Percentiles rank a stretch among this genome's conserved stretches.
Conservation (phyloP, 2,329 filamentous ascomycete genomes). For the Aspergillus tubingensis region DNA sequence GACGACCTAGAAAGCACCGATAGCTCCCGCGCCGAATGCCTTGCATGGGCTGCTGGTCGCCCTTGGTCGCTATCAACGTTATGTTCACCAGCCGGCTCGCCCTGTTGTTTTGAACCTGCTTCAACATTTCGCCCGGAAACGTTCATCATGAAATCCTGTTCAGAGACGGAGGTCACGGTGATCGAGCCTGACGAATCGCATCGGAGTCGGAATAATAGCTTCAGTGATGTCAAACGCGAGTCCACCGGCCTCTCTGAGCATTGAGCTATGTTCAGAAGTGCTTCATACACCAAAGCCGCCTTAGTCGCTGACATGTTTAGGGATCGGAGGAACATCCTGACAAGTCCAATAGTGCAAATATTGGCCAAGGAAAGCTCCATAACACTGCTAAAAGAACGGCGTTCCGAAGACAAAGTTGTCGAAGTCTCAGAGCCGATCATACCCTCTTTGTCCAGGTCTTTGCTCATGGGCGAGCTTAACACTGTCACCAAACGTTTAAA, state of each 20-base stretch:
- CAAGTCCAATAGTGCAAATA: slow-evolving; percentile 69
- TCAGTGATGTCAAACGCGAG: slow-evolving; percentile 73
- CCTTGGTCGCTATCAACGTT: slow-evolving; percentile 40
- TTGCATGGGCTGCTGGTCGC: slow-evolving; percentile 28
- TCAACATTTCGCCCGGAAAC: slow-evolving; percentile 67
- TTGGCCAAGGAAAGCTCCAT: slow-evolving; percentile 51
- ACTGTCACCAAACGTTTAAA: slow-evolving; percentile 38
- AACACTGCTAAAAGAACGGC: slow-evolving; percentile 33
- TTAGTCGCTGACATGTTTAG: slow-evolving; percentile 69
- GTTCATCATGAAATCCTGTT: slow-evolving; percentile 72
- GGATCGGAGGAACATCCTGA: slow-evolving; percentile 73
- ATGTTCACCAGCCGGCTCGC: slow-evolving; percentile 44
- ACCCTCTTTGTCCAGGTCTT: slow-evolving; percentile 35
- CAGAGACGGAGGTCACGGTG: slow-evolving; percentile 68
- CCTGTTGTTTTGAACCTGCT: slow-evolving; percentile 47
- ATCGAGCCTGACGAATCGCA: slow-evolving; percentile 79
- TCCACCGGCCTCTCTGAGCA: slow-evolving; percentile 64
- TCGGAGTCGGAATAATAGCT: slow-evolving; percentile 76
- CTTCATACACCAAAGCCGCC: slow-evolving; percentile 62
- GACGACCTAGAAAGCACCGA: slow-evolving; percentile 34
- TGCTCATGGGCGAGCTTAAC: slow-evolving; percentile 39
- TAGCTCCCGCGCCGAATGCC: slow-evolving; percentile 35
- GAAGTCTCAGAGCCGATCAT: slow-evolving; percentile 45
- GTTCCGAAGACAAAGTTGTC: slow-evolving; percentile 28
- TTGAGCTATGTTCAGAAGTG: slow-evolving; percentile 65